Evolutionary conservation across 2,329 filamentous ascomycete genomes (phyloP).

Genomic region (Exophiala calicioides): DNA sequence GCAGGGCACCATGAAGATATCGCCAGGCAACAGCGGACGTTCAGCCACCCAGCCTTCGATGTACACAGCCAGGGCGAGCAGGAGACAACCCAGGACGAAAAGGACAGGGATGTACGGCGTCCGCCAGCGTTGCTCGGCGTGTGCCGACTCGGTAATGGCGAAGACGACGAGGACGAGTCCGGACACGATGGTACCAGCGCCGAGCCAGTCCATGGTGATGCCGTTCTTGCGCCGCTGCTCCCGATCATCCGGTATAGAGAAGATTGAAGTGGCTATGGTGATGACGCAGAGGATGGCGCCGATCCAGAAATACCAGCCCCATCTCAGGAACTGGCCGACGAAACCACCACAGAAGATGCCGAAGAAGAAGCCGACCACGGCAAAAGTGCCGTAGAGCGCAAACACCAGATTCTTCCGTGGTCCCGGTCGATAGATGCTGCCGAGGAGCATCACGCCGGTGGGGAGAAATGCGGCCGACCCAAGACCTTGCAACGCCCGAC

Average conservation of each 20-base stretch:
- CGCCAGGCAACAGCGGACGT: constrained; percentile 68
- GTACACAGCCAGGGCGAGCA: constrained; percentile 64
- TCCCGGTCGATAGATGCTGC: constrained; percentile 65
- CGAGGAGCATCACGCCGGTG: constrained; percentile 66
- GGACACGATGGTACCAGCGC: constrained; percentile 60
- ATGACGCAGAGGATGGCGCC: constrained; percentile 56
- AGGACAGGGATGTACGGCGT: constrained; percentile 71
- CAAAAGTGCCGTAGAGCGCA: constrained; percentile 59
- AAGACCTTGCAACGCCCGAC: constrained; percentile 72
- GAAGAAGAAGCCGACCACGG: constrained; percentile 51
- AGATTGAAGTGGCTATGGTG: constrained; percentile 48
- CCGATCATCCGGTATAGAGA: constrained; percentile 54
- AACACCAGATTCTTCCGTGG: constrained; percentile 68
- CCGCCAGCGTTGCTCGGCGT: constrained; percentile 69
- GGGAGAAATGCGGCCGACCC: constrained; percentile 72
- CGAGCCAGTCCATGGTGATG: constrained; percentile 70
- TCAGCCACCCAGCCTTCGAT: constrained; percentile 70
- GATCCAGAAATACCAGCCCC: constrained; percentile 71
- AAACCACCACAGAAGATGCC: constrained; percentile 68
- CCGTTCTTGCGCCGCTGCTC: constrained; percentile 38
- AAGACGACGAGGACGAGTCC: constrained; percentile 72
- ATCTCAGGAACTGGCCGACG: constrained; percentile 55
- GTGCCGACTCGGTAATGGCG: constrained; percentile 71
- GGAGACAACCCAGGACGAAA: constrained; percentile 62
- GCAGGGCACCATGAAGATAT: constrained; percentile 67